Evolutionary conservation across 495 filamentous ascomycete species (phyloP), one percentile per base, ranked within the genome.

Genomic region (Neurospora hispaniola): DNA sequence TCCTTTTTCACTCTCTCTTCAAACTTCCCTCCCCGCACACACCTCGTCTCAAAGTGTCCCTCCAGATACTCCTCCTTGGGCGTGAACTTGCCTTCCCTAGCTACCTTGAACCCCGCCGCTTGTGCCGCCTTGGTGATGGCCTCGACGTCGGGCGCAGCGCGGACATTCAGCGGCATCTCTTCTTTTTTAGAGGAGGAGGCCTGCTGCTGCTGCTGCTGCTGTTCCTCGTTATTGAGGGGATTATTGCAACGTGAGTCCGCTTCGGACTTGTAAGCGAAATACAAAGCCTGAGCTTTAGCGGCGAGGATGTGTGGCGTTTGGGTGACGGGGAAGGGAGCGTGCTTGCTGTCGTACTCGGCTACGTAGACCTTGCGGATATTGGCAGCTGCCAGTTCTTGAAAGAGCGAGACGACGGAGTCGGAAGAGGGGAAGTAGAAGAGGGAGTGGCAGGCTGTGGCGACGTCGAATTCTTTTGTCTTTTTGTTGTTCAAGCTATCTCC

Each of bases 351-450:
- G 73, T 79, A 84, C 76, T 85, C 84, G 39, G 82, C 83, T 31
- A 85, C 68, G 38, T 78, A 80, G 18, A 85, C 78, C 16, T 78
- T 76, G 46, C 72, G 44, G 3, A 77, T 79, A 40, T 77, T 72
- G n/a, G 80, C 79, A 20, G 11, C 6, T 43, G 77, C 46, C 3
- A 85, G 75, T 62, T 79, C 80, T 0, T 42, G 14, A 23, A 86
- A 80, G 23, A 83, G 81, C 5, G 69, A 69, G 10, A 72, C 62
- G 39, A 86, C 79, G 23, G 77, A 71, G 1, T 39, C 43, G 0
- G 75, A 73, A 11, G 79, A 80, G 39, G 78, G 54, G 73, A 88
- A 87, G 74, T 87, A 88, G 81, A 82, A 88, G 72, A 86, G 80
- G 74, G 77, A 82, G 77, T 88, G 86, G 71, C 70, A 71, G 23